Percentiles rank a stretch among this genome's conserved stretches.
These are phyloP conservation scores for Cryptosporidium ryanae DNA, from an alignment of 169 alveolate species.

Conservation along the genomic window DNA sequence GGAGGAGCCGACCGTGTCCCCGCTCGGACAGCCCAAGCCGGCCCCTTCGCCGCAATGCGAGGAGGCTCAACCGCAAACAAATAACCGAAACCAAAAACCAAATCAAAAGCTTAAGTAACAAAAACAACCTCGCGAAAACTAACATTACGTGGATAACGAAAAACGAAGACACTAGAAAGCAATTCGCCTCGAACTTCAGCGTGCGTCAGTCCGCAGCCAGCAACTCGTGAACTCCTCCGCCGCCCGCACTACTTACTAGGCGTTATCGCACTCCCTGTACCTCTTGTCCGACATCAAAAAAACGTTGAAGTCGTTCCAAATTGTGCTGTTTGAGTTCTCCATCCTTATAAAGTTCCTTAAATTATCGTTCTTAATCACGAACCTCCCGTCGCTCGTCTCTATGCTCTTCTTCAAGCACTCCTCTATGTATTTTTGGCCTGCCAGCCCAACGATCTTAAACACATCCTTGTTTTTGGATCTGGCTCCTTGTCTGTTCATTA, in stretches of 20 bases:
- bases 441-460: neutral
- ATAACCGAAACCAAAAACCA: too few species aligned
- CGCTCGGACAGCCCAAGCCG: too few species aligned
- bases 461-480: slow-evolving; percentile 29
- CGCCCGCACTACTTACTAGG: too few species aligned
- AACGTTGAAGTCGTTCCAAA: slow-evolving; percentile 1
- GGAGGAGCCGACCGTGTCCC: too few species aligned
- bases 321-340: slow-evolving; percentile 26
- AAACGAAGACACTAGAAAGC: neutral
- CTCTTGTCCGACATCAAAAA: slow-evolving; percentile 29
- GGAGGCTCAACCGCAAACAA: too few species aligned
- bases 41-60: too few species aligned
- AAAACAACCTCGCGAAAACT: neutral
- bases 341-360: slow-evolving; percentile 38
- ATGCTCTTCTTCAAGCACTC: slow-evolving; percentile 60
- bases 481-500: slow-evolving; percentile 64
- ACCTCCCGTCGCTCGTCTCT: slow-evolving; percentile 49
- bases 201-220: neutral
- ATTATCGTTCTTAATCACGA: slow-evolving; percentile 27
- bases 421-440: slow-evolving; percentile 38
- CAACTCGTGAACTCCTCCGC: too few species aligned
- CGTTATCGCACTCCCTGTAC: neutral
- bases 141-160: slow-evolving; percentile 14
- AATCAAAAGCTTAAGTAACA: too few species aligned
- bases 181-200: neutral